These are phyloP conservation scores for Yamadazyma endophytica DNA, from an alignment of 805 yeast species.

Conservation along the genomic window DNA sequence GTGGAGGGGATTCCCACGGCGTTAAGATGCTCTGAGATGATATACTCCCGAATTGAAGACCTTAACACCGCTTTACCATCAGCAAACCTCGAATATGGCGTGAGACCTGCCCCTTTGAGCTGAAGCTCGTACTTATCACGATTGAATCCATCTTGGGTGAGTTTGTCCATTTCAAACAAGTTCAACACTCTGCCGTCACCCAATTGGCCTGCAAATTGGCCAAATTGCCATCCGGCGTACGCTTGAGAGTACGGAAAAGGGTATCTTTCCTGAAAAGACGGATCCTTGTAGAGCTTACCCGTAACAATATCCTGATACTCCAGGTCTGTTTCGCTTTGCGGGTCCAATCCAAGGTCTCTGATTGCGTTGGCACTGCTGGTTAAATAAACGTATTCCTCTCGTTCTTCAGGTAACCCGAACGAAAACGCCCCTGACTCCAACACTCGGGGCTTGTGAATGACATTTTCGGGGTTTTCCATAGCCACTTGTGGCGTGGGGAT, in stretches of 20 bases:
- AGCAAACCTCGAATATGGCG: constrained; percentile 92
- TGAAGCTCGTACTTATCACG: constrained; percentile 60
- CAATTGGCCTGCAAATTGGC: constrained; percentile 92
- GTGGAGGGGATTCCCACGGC: constrained; percentile 85
- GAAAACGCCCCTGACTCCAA: constrained; percentile 62
- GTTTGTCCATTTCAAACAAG: constrained; percentile 55
- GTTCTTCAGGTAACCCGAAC: constrained; percentile 63
- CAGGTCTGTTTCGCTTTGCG: constrained; percentile 34
- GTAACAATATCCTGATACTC: constrained; percentile 52
- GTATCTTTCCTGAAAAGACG: constrained; percentile 21
- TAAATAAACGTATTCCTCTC: constrained; percentile 51
- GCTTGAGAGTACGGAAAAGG: constrained; percentile 84
- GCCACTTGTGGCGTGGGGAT: constrained; percentile 25
- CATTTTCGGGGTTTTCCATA: constrained; percentile 21
- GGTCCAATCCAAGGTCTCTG: constrained; percentile 53
- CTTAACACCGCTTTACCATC: constrained; percentile 93
- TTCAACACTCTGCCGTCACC: constrained; percentile 94
- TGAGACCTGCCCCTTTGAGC: constrained; percentile 86
- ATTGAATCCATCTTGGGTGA: constrained; percentile 1
- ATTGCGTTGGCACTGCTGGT: constrained; percentile 60
- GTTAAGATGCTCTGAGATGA: constrained; percentile 76
- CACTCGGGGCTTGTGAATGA: constrained; percentile 34
- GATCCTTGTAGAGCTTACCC: constrained; percentile 46
- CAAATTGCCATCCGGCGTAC: constrained; percentile 96
- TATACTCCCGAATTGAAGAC: constrained; percentile 83